Evolutionary conservation across 2,329 filamentous ascomycete genomes (phyloP).

Genomic region (Metarhizium guizhouense): DNA sequence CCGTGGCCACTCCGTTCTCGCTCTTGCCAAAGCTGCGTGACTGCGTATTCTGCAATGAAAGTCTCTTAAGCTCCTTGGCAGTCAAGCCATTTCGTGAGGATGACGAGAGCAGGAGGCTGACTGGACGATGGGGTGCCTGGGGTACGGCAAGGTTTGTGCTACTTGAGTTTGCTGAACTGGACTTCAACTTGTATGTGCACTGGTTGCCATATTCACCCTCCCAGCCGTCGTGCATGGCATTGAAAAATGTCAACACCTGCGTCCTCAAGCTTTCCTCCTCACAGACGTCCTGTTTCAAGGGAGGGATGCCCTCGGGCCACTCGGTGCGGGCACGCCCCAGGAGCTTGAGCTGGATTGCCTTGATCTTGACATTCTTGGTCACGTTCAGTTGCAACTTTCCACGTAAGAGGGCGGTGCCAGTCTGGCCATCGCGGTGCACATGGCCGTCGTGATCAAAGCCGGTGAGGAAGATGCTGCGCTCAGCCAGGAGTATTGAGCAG

Average conservation of each 20-base stretch:
- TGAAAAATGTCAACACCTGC: slow-evolving; percentile 89
- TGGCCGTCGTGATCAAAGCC: slow-evolving; percentile 68
- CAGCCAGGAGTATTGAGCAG: slow-evolving; percentile 65
- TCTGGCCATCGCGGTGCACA: slow-evolving; percentile 35
- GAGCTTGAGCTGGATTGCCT: slow-evolving; percentile 80
- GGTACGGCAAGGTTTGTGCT: slow-evolving; percentile 20
- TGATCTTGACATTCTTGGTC: slow-evolving; percentile 86
- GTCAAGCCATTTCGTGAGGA: slow-evolving; percentile 19
- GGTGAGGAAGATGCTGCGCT: slow-evolving; percentile 71
- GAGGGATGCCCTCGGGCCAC: slow-evolving; percentile 94
- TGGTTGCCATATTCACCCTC: slow-evolving; percentile 55
- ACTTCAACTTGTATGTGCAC: slow-evolving; percentile 45
- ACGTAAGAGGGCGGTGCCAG: slow-evolving; percentile 77
- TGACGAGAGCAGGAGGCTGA: slow-evolving; percentile 10
- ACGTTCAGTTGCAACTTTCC: slow-evolving; percentile 76
- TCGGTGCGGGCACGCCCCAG: slow-evolving; percentile 79
- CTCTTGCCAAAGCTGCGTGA: slow-evolving; percentile 79
- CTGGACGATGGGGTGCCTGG: slow-evolving; percentile 11
- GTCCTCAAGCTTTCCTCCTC: slow-evolving; percentile 82
- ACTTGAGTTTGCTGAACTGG: slow-evolving; percentile 24
- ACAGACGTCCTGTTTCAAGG: slow-evolving; percentile 71
- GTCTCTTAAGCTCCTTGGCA: slow-evolving; percentile 49
- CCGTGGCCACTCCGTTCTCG: slow-evolving; percentile 57
- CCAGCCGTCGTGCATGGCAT: slow-evolving; percentile 56
- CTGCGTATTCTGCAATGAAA: slow-evolving; percentile 73